Percentiles rank a stretch among this genome's conserved stretches.
These are phyloP conservation scores for Dryas octopetala DNA, from an alignment of 306 rosid genomes.

Conservation along the genomic window DNA sequence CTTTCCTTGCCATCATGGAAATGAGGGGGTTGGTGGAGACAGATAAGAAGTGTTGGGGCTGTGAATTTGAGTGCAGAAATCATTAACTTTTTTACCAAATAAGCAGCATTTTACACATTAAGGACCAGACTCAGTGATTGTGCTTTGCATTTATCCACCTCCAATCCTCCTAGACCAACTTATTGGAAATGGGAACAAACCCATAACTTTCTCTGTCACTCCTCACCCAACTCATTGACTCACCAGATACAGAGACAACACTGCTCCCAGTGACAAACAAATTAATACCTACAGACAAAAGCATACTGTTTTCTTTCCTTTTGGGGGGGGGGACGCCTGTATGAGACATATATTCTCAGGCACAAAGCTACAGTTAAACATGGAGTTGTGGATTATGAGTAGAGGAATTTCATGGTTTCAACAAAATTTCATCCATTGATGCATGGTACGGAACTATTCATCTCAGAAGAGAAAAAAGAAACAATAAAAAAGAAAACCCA, in stretches of 20 bases:
- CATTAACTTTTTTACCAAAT: background rate
- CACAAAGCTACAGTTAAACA: background rate
- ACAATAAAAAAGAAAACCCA: too few relatives aligned
- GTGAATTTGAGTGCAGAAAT: conserved; percentile 8
- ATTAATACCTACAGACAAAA: conserved; percentile 12
- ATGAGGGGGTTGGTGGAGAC: conserved; percentile 6
- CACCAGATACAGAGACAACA: conserved; percentile 11
- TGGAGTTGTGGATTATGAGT: background rate
- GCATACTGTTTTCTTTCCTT: background rate
- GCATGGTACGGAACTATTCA: conserved; percentile 16
- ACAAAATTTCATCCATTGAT: conserved; percentile 14
- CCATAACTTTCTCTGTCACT: conserved; percentile 28
- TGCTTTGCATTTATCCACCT: conserved; percentile 15
- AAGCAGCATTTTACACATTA: background rate
- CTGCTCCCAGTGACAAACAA: conserved; percentile 12
- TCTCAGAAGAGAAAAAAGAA: background rate
- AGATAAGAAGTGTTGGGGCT: background rate
- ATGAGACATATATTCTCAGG: background rate
- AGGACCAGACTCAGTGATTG: conserved; percentile 1
- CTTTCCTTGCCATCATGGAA: conserved; percentile 6
- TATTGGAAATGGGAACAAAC: conserved; percentile 15
- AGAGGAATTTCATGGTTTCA: conserved; percentile 9
- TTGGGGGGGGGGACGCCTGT: background rate
- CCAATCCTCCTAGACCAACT: conserved; percentile 20
- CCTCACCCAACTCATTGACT: conserved; percentile 22